Percentiles rank a stretch among this genome's conserved stretches.
phyloP scores from a whole-genome alignment of 306 rosid species.

The Cyclanthera cordifolia region DNA sequence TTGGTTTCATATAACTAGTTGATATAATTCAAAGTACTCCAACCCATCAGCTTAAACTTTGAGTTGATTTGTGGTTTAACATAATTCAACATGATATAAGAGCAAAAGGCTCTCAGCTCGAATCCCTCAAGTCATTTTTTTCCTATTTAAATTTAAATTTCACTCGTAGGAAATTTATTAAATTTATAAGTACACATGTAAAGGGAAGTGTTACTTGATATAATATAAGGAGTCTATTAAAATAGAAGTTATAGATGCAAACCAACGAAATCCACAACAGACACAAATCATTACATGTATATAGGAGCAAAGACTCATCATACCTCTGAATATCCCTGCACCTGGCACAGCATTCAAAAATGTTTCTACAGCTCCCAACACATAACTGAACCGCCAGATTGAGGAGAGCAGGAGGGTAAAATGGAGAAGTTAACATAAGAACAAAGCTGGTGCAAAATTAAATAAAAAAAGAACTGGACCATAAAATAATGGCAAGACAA shows the following conservation, averaged over 20 bases:
- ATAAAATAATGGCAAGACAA: background rate
- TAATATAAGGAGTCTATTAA: too few species aligned
- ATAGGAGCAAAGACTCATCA: background rate
- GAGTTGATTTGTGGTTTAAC: too few species aligned
- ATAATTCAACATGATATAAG: too few species aligned
- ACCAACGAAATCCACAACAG: background rate
- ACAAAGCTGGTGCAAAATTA: background rate
- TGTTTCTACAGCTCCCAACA: constrained; percentile 98
- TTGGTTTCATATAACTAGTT: background rate
- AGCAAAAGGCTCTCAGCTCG: too few species aligned
- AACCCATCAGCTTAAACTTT: too few species aligned
- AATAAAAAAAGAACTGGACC: background rate
- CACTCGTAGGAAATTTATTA: too few species aligned
- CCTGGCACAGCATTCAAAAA: constrained; percentile 88
- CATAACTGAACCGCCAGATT: constrained; percentile 53
- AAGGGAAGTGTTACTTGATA: too few species aligned
- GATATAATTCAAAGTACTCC: too few species aligned
- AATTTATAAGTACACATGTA: too few species aligned
- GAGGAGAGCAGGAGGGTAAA: background rate
- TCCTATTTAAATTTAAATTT: too few species aligned
- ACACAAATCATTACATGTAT: background rate
- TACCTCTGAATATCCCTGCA: constrained; percentile 94
- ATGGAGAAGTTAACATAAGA: constrained; percentile 12
- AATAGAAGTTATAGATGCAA: background rate
- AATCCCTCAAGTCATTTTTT: too few species aligned